These are phyloP conservation scores for Scenedesmus sp. DNA, from an alignment of 163 green algal genomes.

Conservation along the genomic window DNA sequence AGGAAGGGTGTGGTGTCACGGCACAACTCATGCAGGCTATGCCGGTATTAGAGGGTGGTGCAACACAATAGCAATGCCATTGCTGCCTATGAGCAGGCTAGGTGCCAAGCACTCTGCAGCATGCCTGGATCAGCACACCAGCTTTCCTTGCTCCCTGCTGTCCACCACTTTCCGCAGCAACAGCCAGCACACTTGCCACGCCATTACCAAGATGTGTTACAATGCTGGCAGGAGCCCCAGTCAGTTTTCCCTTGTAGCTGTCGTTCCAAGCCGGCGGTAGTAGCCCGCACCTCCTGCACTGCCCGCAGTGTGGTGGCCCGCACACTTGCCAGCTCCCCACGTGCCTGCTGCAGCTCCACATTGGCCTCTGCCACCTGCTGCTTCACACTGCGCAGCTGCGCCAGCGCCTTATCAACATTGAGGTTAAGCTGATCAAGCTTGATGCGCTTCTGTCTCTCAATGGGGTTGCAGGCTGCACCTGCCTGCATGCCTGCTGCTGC, in stretches of 20 bases:
- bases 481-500: not conserved
- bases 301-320: not conserved
- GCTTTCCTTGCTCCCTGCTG: not conserved
- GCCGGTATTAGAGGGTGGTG: too few relatives aligned
- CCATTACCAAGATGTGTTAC: not conserved
- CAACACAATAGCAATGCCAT: too few relatives aligned
- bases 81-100: not conserved
- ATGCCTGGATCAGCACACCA: too few relatives aligned
- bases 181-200: not conserved
- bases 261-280: not conserved
- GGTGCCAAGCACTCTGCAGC: not conserved
- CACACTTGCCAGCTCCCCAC: not conserved
- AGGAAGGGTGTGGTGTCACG: not conserved
- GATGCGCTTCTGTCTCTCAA: slow-evolving; percentile 28
- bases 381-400: not conserved
- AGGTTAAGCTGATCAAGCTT: slow-evolving; percentile 49
- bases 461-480: not conserved
- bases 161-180: not conserved
- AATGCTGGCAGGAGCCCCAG: not conserved
- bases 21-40: not conserved
- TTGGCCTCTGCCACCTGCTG: slow-evolving; percentile 30
- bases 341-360: slow-evolving; percentile 16
- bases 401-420: slow-evolving; percentile 25
- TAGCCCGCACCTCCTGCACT: not conserved
- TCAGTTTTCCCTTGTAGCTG: not conserved